Percentiles rank a stretch among this genome's conserved stretches.
These are phyloP conservation scores for Coix lacrymajobi DNA, from an alignment of 176 grass and related monocot genomes.

Conservation along the genomic window DNA sequence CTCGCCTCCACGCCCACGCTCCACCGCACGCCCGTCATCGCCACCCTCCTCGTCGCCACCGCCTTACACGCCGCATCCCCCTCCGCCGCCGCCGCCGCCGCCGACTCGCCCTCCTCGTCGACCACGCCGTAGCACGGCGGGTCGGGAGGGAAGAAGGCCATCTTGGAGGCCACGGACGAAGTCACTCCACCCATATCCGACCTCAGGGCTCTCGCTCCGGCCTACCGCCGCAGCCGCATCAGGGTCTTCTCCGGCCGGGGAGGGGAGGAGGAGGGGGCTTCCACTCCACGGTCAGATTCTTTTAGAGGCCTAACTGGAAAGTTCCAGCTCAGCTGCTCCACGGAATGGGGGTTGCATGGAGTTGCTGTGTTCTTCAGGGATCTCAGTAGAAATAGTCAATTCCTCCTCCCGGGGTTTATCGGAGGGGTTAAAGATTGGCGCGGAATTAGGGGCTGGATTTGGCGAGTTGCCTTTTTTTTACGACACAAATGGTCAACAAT, in stretches of 20 bases:
- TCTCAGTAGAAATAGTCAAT: neutral
- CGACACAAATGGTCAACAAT: too few species aligned
- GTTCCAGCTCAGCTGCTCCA: neutral
- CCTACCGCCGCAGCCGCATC: conserved; percentile 7
- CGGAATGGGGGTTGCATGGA: neutral
- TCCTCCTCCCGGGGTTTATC: conserved; percentile 6
- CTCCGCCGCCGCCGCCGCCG: neutral
- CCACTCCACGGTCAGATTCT: neutral
- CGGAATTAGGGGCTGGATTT: conserved; percentile 19
- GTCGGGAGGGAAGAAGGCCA: conserved; percentile 79
- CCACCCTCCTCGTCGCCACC: conserved; percentile 23
- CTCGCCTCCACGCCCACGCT: conserved; percentile 62
- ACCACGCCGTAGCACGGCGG: conserved; percentile 63
- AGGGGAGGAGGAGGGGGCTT: neutral
- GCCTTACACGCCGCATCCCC: neutral
- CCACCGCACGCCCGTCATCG: conserved; percentile 36
- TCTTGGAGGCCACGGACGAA: conserved; percentile 72
- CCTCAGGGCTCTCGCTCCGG: conserved; percentile 17
- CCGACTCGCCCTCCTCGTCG: conserved; percentile 31
- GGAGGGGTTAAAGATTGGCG: conserved; percentile 18
- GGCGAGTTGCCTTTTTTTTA: neutral
- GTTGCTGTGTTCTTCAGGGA: neutral
- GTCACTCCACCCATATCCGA: conserved; percentile 73
- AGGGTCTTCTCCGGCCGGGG: conserved; percentile 10
- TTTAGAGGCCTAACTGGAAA: conserved; percentile 14